These are phyloP conservation scores for Schizochytrium sp. DNA, from an alignment of 108 stramenopile genomes.

Conservation along the genomic window DNA sequence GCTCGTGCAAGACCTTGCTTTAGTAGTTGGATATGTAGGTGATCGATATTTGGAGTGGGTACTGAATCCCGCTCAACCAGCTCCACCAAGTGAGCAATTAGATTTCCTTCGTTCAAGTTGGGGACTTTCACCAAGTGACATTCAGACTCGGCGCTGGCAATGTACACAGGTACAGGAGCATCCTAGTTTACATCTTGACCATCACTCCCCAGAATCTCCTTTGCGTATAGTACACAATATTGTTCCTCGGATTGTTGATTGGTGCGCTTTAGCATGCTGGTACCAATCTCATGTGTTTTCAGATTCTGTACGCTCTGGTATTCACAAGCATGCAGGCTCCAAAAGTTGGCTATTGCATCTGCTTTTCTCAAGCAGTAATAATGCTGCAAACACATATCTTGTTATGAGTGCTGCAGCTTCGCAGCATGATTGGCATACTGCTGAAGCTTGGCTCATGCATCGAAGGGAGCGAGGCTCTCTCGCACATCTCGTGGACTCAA, in stretches of 20 bases:
- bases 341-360: background rate
- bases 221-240: background rate
- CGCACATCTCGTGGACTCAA: background rate
- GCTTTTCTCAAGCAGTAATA: background rate
- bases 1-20: background rate
- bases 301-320: background rate
- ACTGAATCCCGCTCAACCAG: background rate
- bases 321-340: background rate
- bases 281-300: background rate
- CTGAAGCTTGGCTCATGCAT: background rate
- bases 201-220: background rate
- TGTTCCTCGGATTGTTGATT: background rate
- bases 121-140: background rate
- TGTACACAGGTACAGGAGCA: background rate
- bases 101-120: background rate
- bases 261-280: background rate
- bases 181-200: background rate
- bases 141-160: background rate
- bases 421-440: background rate
- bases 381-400: background rate
- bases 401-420: background rate
- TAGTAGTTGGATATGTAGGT: background rate
- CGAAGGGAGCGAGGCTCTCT: background rate
- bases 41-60: background rate
- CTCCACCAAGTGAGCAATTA: background rate